phyloP scores from a whole-genome alignment of 1,139 yeast species.

The Suhomyces choctaworum region DNA sequence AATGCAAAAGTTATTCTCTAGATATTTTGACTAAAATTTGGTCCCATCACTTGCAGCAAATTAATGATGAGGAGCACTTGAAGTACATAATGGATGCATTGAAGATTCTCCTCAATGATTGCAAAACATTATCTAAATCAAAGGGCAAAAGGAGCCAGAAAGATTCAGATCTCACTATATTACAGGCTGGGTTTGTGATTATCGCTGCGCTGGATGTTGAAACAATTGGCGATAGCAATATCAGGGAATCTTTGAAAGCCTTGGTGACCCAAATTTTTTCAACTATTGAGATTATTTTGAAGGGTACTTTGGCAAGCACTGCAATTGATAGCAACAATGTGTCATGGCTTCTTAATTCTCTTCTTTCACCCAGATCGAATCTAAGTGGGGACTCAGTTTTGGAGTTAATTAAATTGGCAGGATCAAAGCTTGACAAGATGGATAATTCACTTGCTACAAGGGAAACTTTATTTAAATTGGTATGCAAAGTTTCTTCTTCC shows the following conservation, averaged over 20 bases:
- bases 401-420: constrained; percentile 6
- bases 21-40: constrained; percentile 30
- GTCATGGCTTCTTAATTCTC: constrained; percentile 3
- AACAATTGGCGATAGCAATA: constrained; percentile 1
- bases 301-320: background rate
- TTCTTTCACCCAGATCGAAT: constrained; percentile 6
- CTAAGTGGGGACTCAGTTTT: constrained; percentile 11
- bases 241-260: constrained; percentile 1
- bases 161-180: background rate
- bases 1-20: constrained; percentile 16
- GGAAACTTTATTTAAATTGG: constrained; percentile 7
- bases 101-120: constrained; percentile 9
- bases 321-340: background rate
- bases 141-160: background rate
- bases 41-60: constrained; percentile 29
- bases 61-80: constrained; percentile 20
- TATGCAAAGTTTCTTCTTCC: constrained; percentile 15
- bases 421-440: constrained; percentile 4
- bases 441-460: constrained; percentile 2
- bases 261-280: no score
- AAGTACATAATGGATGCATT: constrained; percentile 19
- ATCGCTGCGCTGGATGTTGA: constrained; percentile 4
- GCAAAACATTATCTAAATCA: constrained; percentile 6
- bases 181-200: constrained; percentile 17
- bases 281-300: constrained; percentile 1